Percentiles rank a stretch among this genome's conserved stretches.
Conservation (phyloP, 208 protist species). For the Acanthamoeba triangularis region DNA sequence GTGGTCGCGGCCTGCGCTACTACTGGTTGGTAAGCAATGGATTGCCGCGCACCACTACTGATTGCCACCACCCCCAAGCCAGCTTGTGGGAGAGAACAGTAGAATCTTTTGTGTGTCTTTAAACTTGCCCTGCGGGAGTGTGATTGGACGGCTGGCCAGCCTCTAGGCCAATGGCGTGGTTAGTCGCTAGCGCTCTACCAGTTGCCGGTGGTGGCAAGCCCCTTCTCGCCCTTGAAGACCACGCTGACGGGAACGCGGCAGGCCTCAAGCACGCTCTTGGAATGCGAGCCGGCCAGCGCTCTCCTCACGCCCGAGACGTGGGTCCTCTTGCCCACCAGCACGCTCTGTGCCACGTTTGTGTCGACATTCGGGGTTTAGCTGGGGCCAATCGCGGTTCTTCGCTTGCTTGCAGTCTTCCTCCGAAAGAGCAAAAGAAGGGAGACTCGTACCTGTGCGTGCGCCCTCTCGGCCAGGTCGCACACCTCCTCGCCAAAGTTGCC, state of each 20-base stretch:
- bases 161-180: no score
- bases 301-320: background rate
- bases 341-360: background rate
- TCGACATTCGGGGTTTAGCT: background rate
- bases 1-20: no score
- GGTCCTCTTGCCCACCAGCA: constrained; percentile 18
- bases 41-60: no score
- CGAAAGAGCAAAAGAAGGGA: no score
- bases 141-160: no score
- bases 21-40: no score
- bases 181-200: background rate
- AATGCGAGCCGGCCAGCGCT: background rate
- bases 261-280: background rate
- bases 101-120: no score
- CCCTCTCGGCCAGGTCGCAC: background rate
- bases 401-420: no score
- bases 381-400: background rate
- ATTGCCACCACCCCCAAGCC: no score
- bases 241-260: background rate
- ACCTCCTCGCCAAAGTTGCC: constrained; percentile 31
- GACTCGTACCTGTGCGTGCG: background rate
- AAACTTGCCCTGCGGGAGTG: no score
- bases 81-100: no score
- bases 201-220: no score
- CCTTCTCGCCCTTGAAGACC: background rate